Base-by-base conservation (phyloP, 176 grass and related monocot species). In the Puccinellia tenuiflora region DNA sequence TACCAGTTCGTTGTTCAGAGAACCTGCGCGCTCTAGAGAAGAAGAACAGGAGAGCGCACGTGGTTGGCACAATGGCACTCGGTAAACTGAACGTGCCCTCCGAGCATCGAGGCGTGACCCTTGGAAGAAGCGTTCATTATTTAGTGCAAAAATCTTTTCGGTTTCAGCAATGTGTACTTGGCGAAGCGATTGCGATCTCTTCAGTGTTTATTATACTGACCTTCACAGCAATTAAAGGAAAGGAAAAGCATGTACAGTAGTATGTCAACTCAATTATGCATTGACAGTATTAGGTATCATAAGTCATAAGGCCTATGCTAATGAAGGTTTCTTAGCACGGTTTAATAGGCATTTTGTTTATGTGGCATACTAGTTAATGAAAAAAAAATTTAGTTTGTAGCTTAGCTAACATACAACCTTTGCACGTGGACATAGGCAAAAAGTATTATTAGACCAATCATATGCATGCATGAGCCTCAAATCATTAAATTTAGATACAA, bases 1-100 rank as follows among this genome's bases (percentile, higher is more conserved):
- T 8, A 11, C 50, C 61, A 77, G 64, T 78, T 79, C 63, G 51
- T 84, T 86, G 56, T 79, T 88, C 83, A 88, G 62, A 83, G 84
- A 82, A 88, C 81, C 74, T 79, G 86, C 21, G 47, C 82, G 47
- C 79, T 34, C 69, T 51, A 42, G 33, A 9, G 35, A 45, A 31
- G 14, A 21, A 37, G 17, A 11, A 62, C 9, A 48, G 50, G 56
- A 24, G 60, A 68, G 9, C 17, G 38, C 85, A 88, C 66, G 85
- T 90, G 82, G 34, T 1, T 30, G 34, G 39, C 78, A 2, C 68
- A 62, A 78, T 22, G 40, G 64, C 81, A 85, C 46, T 18, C 24
- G 29, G 42, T 76, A n/a, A 45, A 74, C 25, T 2, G 64, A 13
- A 79, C 54, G 34, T 5, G 66, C 40, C 71, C 83, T 61, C 68